Evolutionary conservation across 129 eudicot genomes (phyloP).

Genomic region (Mikania micrantha): DNA sequence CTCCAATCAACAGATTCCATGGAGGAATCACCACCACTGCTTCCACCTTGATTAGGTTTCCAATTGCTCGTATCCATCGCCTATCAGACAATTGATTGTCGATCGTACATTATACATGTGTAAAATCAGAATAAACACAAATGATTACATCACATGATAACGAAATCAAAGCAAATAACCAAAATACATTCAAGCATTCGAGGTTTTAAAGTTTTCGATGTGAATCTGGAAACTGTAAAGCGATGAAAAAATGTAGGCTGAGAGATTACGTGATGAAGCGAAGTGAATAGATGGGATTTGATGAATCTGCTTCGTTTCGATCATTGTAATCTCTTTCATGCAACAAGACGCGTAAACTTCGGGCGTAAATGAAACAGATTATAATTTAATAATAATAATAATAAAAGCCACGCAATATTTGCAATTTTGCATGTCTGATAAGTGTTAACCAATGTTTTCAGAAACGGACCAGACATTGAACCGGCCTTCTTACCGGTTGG

Average conservation of each 20-base stretch:
- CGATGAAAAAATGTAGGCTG: neutral
- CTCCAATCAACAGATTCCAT: constrained; percentile 68
- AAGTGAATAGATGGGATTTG: neutral
- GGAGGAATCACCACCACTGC: constrained; percentile 32
- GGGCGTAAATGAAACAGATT: neutral
- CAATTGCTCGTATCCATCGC: constrained; percentile 47
- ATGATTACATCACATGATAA: neutral
- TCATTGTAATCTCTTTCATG: neutral
- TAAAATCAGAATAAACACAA: neutral
- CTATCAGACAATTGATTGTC: neutral
- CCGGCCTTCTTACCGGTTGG: too few relatives aligned
- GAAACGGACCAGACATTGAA: too few relatives aligned
- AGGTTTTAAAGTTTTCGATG: neutral
- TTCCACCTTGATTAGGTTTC: constrained; percentile 41
- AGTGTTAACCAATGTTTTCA: too few relatives aligned
- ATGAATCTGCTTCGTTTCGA: neutral
- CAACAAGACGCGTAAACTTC: neutral
- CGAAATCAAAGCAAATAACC: neutral
- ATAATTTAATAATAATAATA: too few relatives aligned
- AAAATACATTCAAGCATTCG: neutral
- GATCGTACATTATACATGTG: neutral
- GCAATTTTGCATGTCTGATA: too few relatives aligned
- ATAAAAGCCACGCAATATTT: too few relatives aligned
- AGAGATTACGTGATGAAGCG: neutral
- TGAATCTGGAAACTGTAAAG: neutral